Evolutionary conservation across 2,329 filamentous ascomycete genomes (phyloP), one percentile per base, ranked within the genome.

Genomic region (Fusarium sp.): DNA sequence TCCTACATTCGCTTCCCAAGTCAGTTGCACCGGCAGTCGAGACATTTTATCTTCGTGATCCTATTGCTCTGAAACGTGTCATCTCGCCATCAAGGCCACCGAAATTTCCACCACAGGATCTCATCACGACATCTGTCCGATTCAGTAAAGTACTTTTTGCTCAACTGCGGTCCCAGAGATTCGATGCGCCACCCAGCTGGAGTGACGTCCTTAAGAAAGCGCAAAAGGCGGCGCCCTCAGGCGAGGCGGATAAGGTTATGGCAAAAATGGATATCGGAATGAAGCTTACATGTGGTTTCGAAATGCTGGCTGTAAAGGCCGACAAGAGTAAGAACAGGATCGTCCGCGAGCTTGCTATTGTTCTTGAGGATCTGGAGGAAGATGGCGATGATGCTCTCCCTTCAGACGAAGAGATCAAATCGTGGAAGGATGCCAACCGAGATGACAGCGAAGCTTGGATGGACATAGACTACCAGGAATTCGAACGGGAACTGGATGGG

Each of bases 81-180:
- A 82, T 89, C 57, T 84, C 85, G 3, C 82, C 86, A 34, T 78
- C 86, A 0, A 80, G 78, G 1, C 78, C 81, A 0, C 82, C 94
- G 3, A 76, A 79, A 3, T 97, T 99, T 72, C 85, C 89, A 4
- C 94, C 94, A 0, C 80, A 85, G 45, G 95, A 98, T 76, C 86
- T 97, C 38, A 91, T 97, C 11, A 90, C 88, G 1, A 83, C 93
- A 30, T 94, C 92, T 72, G 87, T 92, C 31, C 89, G 87, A 44
- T 97, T 98, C 77, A 97, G 94, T 6, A 93, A 90, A 77, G 90
- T 97, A 1, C 88, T 97, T 4, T 99, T 92, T 76, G 96, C 97
- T 7, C 96, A 99, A 77, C 81, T 99, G 9, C 91, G 91, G 63
- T 94, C 92, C 16, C 96, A 99, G 77, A 87, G 91, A 26, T 97